These are phyloP conservation scores for Diaporthe nobilis DNA, from an alignment of 2,329 filamentous ascomycete species.

Conservation along the genomic window DNA sequence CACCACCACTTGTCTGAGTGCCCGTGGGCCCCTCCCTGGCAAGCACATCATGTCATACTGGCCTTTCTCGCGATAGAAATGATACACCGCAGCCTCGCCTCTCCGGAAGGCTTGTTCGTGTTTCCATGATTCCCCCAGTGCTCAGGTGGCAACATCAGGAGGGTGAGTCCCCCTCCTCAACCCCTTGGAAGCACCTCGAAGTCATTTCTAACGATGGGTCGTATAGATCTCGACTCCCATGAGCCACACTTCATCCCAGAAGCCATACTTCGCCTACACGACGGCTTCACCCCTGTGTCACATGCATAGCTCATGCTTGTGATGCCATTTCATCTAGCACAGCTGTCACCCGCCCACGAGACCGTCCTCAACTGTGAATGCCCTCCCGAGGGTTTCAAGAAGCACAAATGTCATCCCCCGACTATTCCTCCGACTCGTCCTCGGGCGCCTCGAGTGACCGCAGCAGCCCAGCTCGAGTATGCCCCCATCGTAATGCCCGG, in stretches of 20 bases:
- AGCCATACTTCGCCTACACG: background rate
- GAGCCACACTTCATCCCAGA: background rate
- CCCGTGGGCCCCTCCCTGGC: conserved; percentile 23
- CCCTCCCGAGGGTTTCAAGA: conserved; percentile 11
- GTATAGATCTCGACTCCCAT: background rate
- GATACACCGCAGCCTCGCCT: background rate
- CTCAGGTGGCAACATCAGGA: conserved; percentile 9
- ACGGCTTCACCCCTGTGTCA: background rate
- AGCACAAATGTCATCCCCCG: conserved; percentile 40
- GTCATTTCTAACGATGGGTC: background rate
- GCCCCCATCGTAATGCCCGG: conserved; percentile 55
- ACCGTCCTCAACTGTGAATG: conserved; percentile 1
- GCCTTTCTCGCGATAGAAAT: conserved; percentile 11
- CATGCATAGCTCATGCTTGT: background rate
- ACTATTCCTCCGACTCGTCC: conserved; percentile 36
- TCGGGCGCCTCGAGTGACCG: conserved; percentile 24
- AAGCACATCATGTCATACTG: conserved; percentile 33
- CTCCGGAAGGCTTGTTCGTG: conserved; percentile 20
- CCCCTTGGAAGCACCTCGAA: background rate
- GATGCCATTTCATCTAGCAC: background rate
- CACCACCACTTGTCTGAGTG: conserved; percentile 13
- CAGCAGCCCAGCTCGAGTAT: conserved; percentile 44
- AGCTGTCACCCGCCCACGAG: conserved; percentile 3
- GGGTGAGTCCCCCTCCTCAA: background rate
- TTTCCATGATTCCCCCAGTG: background rate